Base-by-base conservation (phyloP, 495 filamentous ascomycete genomes). In the Penicillium crystallinum region DNA sequence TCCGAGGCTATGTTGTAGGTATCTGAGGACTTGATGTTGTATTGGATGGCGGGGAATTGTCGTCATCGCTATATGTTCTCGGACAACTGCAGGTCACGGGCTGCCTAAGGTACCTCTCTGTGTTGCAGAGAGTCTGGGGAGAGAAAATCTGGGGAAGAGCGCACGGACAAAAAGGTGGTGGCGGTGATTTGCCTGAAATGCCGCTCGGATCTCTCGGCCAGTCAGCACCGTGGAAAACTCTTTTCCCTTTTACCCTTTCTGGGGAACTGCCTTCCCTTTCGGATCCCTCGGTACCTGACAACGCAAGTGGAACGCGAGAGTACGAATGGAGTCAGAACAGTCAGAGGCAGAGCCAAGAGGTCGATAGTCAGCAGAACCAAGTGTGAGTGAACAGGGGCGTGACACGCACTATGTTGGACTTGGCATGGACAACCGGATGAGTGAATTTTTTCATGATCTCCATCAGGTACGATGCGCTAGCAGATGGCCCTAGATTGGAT, bases 131-230 rank as follows among this genome's bases (percentile, higher is more conserved):
- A 23, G 23, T 3, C 23, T 5, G 12, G 14, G 14, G 41, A 44
- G 21, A 38, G 10, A 18, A 8, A 64, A 57, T 59, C 58, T 55
- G 63, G 63, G 63, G 60, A 57, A 64, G 39, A 31, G 2, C 29
- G 11, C 6, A 31, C 10, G 14, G 23, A 43, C 18, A 29, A 21
- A 42, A 33, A 45, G 18, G 11, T n/a, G 2, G 21, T 29, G 41
- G 5, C 22, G 35, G 17, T 61, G 50, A 62, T 58, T 64, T 43
- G 61, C 15, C 36, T 21, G 8, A 0, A 6, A 9, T 15, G 22
- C 62, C 62, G 31, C 57, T 61, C 60, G 63, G 63, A 56, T 54
- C 36, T n/a, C 27, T 54, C 40, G 39, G 50, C 63, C 63, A 66
- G 11, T 66, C 48, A 62, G 47, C 15, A 19, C 33, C 10, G 43